Base-by-base conservation (phyloP, 768 basidiomycete genomes). In the Lactifluus rugatus region DNA sequence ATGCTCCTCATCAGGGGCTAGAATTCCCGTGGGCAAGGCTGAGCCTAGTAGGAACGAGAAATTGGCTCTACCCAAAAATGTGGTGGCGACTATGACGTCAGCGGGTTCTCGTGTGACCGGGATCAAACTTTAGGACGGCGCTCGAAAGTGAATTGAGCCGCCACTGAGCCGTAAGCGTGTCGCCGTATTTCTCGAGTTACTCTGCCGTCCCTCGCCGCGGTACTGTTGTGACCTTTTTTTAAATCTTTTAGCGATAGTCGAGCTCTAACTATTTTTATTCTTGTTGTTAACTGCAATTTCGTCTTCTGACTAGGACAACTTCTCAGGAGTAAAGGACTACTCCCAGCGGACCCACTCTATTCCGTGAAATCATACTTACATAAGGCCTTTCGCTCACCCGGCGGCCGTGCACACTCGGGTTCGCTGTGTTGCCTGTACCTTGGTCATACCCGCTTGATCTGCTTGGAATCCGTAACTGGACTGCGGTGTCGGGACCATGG, bases 121-220 rank as follows among this genome's bases (percentile, higher is more conserved):
- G 48, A 19, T 26, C 32, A 32, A 62, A 62, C 48, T 54, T 62
- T 48, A 44, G 32, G 25, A 51, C 62, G 62, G 62, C 62, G 62
- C 57, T 36, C 47, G 54, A 62, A 47, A 31, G 46, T 19, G 39
- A 25, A 14, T 17, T 2, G 31, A 21, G 25, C 28, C 41, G 39
- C 25, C 16, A 4, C 16, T n/a, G 34, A 32, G 25, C 31, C 32
- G 31, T 34, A 4, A 5, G 31, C 17, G 48, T 41, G 31, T 54
- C 54, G 19, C 36, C 56, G 23, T 25, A 17, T 52, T 52, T 32
- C 42, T 44, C 13, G 19, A 25, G 36, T 39, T 23, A 23, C 16
- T 37, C n/a, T 56, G 37, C 57, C 48, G 48, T 31, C 34, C 28
- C 34, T 48, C 48, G 48, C 54, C 55, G 48, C 48, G 39, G 37